Evolutionary conservation across 441 rosid genomes (phyloP), one percentile per base, ranked within the genome.

Genomic region (Lepidium campestre): DNA sequence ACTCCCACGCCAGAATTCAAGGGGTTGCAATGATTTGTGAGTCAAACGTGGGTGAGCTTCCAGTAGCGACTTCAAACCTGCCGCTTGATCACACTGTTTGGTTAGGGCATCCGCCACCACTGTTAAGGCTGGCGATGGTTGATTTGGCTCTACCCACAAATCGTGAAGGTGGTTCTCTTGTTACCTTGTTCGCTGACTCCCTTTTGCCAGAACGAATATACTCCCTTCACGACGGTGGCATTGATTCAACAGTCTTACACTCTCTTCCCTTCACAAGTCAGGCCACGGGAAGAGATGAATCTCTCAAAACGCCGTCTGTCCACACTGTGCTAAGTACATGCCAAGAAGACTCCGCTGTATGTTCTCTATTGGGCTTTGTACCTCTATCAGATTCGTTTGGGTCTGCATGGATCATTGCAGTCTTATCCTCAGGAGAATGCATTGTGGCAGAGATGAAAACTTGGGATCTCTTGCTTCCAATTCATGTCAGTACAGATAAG

Each of bases 1-100:
- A 81, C 74, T 75, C 86, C 70, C 79, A 62, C 50, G 81, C 80
- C 73, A 77, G 50, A 62, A 75, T 94, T 66, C 71, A 70, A 63
- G 97, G 90, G 67, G 73, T 90, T 71, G 98, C 96, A 48, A 94
- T 91, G 99, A 90, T 94, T 49, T 91, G 96, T 52, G 99, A 94
- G 79, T 71, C 94, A 39, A 77, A 62, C 27, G 46, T 76, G 22
- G 57, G 55, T 19, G 83, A 85, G 65, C 76, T 69, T 72, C 82
- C 85, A 35, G 60, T 75, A 57, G 68, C 82, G 82, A 80, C 78
- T 74, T 77, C 82, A 65, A 85, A 80, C 78, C 78, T 85, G 54
- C 79, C 89, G 5, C 80, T 77, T 73, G 90, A 85, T 78, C 81
- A 81, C 73, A 78, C 85, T 44, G 83, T 82, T 68, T 94, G 99